These are phyloP conservation scores for Dryas drummondii DNA, from an alignment of 306 rosid species.

Conservation along the genomic window DNA sequence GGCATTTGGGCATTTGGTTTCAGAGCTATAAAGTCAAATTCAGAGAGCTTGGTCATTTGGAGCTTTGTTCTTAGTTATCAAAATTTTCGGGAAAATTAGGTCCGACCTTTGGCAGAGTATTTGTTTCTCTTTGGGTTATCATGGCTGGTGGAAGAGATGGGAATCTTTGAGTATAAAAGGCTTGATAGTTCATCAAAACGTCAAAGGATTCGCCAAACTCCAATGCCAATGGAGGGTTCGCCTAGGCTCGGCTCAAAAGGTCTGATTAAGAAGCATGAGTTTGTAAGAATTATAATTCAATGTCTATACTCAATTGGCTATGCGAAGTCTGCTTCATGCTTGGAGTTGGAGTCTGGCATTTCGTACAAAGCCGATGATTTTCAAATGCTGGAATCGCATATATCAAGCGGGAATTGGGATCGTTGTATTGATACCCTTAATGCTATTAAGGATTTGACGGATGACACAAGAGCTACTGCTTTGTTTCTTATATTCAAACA, in stretches of 20 bases:
- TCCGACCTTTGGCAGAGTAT: not conserved
- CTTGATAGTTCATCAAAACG: slow-evolving; percentile 16
- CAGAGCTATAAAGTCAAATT: slow-evolving; percentile 1
- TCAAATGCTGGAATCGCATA: slow-evolving; percentile 56
- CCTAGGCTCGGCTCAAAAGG: slow-evolving; percentile 60
- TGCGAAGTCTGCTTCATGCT: slow-evolving; percentile 55
- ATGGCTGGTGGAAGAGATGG: slow-evolving; percentile 23
- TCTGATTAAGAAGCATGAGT: slow-evolving; percentile 60
- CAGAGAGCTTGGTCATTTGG: slow-evolving; percentile 6
- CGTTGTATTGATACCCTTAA: slow-evolving; percentile 47
- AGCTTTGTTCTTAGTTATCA: not conserved
- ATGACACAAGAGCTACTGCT: slow-evolving; percentile 61
- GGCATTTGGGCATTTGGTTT: not conserved
- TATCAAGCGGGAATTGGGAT: slow-evolving; percentile 63
- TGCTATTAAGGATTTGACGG: slow-evolving; percentile 44
- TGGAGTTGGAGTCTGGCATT: slow-evolving; percentile 80
- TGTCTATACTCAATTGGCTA: slow-evolving; percentile 67
- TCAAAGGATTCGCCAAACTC: slow-evolving; percentile 14
- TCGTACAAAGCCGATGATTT: slow-evolving; percentile 49
- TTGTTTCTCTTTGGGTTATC: slow-evolving; percentile 15
- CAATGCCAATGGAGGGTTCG: slow-evolving; percentile 47
- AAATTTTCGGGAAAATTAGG: not conserved
- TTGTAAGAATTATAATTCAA: slow-evolving; percentile 69
- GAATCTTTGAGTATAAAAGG: slow-evolving; percentile 8
- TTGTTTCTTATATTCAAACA: slow-evolving; percentile 66